Conservation (phyloP, 2,329 filamentous ascomycete genomes). For the Helotiales sp. region DNA sequence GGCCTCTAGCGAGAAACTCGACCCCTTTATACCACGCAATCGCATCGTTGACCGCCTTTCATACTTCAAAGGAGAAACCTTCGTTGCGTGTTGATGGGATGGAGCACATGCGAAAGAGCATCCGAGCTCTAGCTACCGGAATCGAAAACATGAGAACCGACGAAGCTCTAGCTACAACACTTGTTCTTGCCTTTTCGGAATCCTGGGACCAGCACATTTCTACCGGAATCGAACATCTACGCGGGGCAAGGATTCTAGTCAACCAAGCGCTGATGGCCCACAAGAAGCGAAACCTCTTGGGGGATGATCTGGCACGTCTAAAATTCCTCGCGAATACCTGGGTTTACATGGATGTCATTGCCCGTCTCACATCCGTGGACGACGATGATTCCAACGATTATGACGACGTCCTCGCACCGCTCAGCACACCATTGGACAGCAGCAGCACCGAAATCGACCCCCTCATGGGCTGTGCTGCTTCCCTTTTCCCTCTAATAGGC, state of each 20-base stretch:
- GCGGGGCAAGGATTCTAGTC: slow-evolving; percentile 68
- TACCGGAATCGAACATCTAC: slow-evolving; percentile 71
- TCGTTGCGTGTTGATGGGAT: slow-evolving; percentile 65
- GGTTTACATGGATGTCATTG: slow-evolving; percentile 77
- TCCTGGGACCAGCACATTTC: slow-evolving; percentile 73
- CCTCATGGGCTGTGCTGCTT: slow-evolving; percentile 70
- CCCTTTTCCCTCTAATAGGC: slow-evolving; percentile 71
- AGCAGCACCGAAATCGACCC: slow-evolving; percentile 63
- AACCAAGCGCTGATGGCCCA: slow-evolving; percentile 58
- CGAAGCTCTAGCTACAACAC: slow-evolving; percentile 70
- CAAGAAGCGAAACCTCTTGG: slow-evolving; percentile 50
- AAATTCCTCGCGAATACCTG: slow-evolving; percentile 74
- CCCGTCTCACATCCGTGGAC: slow-evolving; percentile 64
- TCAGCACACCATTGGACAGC: slow-evolving; percentile 49
- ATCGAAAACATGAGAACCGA: slow-evolving; percentile 68
- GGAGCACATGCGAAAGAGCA: slow-evolving; percentile 70
- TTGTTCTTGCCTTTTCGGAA: slow-evolving; percentile 71
- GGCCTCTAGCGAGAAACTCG: slow-evolving; percentile 67
- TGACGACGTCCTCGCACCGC: slow-evolving; percentile 50
- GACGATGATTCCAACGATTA: slow-evolving; percentile 59
- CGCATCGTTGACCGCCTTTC: slow-evolving; percentile 71
- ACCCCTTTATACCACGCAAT: slow-evolving; percentile 72
- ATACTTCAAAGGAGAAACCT: slow-evolving; percentile 63
- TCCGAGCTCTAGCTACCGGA: slow-evolving; percentile 61
- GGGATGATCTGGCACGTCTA: slow-evolving; percentile 57